Evolutionary conservation across 805 yeast species (phyloP).

Genomic region (Lipomyces sp.): DNA sequence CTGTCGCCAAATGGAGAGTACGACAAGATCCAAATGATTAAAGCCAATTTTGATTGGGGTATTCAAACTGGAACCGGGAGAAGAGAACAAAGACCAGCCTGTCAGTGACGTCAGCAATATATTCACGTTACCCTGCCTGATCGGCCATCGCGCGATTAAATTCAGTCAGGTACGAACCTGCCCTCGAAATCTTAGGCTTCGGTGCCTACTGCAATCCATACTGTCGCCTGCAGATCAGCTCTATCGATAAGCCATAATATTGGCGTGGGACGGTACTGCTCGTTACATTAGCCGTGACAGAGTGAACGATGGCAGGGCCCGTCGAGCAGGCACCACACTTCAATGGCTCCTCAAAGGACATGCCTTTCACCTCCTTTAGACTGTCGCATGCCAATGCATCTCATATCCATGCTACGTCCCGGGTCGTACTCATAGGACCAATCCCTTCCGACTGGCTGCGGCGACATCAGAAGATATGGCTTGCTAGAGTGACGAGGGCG

Average conservation of each 20-base stretch:
- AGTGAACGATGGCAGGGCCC: background rate
- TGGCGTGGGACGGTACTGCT: background rate
- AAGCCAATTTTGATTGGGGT: too few species aligned
- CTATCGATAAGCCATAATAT: background rate
- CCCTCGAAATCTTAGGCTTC: background rate
- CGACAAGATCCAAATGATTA: too few species aligned
- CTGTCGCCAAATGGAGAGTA: too few species aligned
- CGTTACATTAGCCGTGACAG: background rate
- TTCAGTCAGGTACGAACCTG: background rate
- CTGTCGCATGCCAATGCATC: constrained; percentile 57
- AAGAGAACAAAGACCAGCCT: too few species aligned
- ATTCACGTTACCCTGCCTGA: background rate
- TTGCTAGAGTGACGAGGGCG: constrained; percentile 30
- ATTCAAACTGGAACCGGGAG: too few species aligned
- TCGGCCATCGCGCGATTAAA: background rate
- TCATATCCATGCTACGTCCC: constrained; percentile 56
- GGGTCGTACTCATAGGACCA: constrained; percentile 58
- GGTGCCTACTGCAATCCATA: background rate
- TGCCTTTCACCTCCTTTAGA: constrained; percentile 66
- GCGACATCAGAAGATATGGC: constrained; percentile 39
- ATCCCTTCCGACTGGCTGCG: constrained; percentile 64
- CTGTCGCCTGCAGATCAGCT: background rate
- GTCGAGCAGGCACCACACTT: background rate
- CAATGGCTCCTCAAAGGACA: background rate
- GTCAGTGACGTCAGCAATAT: background rate